A percentile compares a stretch with the other conserved stretches of the same genome.
These are phyloP conservation scores for Ophiostoma perfectum DNA, from an alignment of 2,329 filamentous ascomycete genomes.

Conservation along the genomic window DNA sequence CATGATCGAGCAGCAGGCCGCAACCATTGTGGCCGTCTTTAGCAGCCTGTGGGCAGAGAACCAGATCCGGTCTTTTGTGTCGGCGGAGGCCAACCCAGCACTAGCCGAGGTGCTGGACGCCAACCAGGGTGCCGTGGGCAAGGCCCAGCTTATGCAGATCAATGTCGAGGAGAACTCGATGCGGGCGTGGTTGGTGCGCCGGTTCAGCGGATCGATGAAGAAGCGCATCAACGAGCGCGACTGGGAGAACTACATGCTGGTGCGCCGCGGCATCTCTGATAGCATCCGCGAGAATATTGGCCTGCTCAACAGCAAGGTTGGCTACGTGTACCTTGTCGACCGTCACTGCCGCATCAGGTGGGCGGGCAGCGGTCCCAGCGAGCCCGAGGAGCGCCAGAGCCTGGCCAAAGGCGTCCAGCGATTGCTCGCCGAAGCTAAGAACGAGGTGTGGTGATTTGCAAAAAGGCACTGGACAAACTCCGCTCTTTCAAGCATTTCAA, in stretches of 20 bases:
- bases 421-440: conserved; percentile 42
- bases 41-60: conserved; percentile 79
- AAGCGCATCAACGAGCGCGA: conserved; percentile 46
- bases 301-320: conserved; percentile 82
- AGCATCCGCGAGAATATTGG: conserved; percentile 60
- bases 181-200: conserved; percentile 53
- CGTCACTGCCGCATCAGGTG: conserved; percentile 83
- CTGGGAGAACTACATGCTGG: conserved; percentile 58
- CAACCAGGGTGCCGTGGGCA: conserved; percentile 35
- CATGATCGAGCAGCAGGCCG: conserved; percentile 48
- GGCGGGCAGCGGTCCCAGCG: conserved; percentile 74
- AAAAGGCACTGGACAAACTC: not conserved
- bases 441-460: conserved; percentile 8
- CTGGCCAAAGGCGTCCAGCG: conserved; percentile 60
- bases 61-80: conserved; percentile 69
- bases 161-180: conserved; percentile 81
- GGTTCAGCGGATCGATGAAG: conserved; percentile 53
- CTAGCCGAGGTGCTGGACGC: conserved; percentile 57
- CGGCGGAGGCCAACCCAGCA: conserved; percentile 60
- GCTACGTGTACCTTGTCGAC: conserved; percentile 90
- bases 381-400: conserved; percentile 60
- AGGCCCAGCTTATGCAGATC: conserved; percentile 70
- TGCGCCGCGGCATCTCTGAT: conserved; percentile 53
- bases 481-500: not conserved
- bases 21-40: conserved; percentile 75